Conservation (phyloP, 2,329 filamentous ascomycete species). For the Microsporum ferrugineum region DNA sequence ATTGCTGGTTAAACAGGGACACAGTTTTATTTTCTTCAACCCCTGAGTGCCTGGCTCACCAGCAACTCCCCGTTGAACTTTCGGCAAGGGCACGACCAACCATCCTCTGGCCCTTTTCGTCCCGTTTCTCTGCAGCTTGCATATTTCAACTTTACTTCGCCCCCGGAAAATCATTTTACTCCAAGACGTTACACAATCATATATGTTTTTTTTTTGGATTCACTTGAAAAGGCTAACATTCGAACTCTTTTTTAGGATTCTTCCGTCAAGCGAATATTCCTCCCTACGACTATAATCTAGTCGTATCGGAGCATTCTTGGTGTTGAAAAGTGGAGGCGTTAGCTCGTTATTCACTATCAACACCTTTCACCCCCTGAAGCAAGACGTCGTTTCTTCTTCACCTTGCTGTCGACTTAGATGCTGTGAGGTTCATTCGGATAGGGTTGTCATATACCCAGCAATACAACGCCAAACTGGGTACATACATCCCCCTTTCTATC, state of each 20-base stretch:
- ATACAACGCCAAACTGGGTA: slow-evolving; percentile 30
- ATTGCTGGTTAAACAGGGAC: background rate
- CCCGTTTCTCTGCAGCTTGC: background rate
- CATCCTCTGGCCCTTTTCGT: background rate
- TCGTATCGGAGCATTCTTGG: background rate
- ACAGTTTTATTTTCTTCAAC: background rate
- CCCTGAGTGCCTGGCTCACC: background rate
- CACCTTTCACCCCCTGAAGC: slow-evolving; percentile 29
- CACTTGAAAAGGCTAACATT: background rate
- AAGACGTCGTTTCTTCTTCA: slow-evolving; percentile 17
- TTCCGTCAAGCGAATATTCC: background rate
- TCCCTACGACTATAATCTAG: background rate
- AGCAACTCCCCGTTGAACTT: background rate
- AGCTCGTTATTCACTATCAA: slow-evolving; percentile 12
- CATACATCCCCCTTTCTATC: slow-evolving; percentile 15
- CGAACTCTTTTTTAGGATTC: background rate
- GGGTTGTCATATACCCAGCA: background rate
- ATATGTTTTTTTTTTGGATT: background rate
- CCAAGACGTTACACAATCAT: background rate
- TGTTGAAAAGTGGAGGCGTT: slow-evolving; percentile 12
- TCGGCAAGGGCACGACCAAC: background rate
- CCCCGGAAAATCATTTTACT: background rate
- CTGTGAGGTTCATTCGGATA: background rate
- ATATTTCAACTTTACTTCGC: background rate
- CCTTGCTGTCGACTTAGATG: slow-evolving; percentile 8